Evolutionary conservation across 306 rosid genomes (phyloP).

Genomic region (Hippophae rhamnoides): DNA sequence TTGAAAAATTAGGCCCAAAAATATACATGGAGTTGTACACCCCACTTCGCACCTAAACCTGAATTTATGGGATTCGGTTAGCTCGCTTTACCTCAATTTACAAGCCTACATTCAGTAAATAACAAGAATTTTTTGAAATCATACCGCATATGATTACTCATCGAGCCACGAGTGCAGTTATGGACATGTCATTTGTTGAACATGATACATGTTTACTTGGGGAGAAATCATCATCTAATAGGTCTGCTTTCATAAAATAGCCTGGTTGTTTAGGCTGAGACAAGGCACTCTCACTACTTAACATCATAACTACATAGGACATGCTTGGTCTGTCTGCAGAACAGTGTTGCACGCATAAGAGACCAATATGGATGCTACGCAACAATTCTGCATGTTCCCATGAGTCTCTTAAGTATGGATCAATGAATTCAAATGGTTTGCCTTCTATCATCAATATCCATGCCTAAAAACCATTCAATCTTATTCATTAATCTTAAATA

Average conservation of each 20-base stretch:
- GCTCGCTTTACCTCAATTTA: too few species aligned
- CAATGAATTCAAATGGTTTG: conserved; percentile 21
- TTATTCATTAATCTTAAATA: not conserved
- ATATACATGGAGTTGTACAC: too few species aligned
- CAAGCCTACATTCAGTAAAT: too few species aligned
- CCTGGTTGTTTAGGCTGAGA: conserved; percentile 15
- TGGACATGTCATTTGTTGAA: not conserved
- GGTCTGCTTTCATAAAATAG: not conserved
- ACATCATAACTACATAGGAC: conserved; percentile 15
- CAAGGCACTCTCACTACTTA: conserved; percentile 11
- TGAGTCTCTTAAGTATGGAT: conserved; percentile 16
- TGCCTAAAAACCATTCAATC: conserved; percentile 12
- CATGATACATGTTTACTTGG: not conserved
- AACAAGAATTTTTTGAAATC: too few species aligned
- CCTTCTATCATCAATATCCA: conserved; percentile 26
- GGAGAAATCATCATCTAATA: not conserved
- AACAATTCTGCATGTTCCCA: not conserved
- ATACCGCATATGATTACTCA: not conserved
- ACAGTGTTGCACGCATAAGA: conserved; percentile 16
- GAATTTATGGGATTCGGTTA: too few species aligned
- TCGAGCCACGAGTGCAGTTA: not conserved
- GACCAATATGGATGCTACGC: conserved; percentile 12
- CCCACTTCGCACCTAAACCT: too few species aligned
- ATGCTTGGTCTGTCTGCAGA: conserved; percentile 15
- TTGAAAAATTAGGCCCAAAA: too few species aligned